Evolutionary conservation across 768 basidiomycete species (phyloP).

Genomic region (Kwoniella mangroviensis): DNA sequence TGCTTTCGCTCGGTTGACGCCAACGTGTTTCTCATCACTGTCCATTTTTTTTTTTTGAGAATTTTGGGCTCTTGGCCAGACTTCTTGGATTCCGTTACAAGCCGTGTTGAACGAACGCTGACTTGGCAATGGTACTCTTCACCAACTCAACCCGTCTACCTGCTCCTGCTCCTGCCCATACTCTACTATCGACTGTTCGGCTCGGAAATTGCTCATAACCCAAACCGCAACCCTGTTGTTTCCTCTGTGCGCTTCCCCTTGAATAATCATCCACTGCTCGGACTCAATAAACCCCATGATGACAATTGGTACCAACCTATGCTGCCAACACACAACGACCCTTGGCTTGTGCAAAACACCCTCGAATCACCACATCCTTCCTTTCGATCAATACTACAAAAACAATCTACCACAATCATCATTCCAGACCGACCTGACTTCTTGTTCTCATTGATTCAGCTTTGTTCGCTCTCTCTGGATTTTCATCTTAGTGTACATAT

Average conservation of each 20-base stretch:
- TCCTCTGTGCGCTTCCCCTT: neutral
- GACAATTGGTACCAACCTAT: neutral
- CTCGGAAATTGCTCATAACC: neutral
- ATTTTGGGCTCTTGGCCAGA: too few species aligned
- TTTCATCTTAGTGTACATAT: neutral
- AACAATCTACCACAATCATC: neutral
- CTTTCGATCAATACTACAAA: neutral
- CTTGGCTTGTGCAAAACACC: neutral
- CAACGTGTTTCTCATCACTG: too few species aligned
- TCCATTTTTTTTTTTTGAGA: too few species aligned
- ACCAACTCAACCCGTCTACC: neutral
- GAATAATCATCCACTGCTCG: neutral
- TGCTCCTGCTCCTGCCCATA: neutral
- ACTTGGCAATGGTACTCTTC: neutral
- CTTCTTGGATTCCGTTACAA: too few species aligned
- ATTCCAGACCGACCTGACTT: neutral
- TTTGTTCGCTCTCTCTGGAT: neutral
- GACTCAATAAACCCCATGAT: neutral
- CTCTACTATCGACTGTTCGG: neutral
- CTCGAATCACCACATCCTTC: neutral
- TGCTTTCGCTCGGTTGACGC: neutral
- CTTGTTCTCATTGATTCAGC: neutral
- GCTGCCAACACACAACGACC: neutral
- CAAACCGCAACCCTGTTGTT: neutral
- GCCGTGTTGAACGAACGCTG: too few species aligned